phyloP scores from a whole-genome alignment of 768 basidiomycete species.

The Sporobolomyces roseus region DNA sequence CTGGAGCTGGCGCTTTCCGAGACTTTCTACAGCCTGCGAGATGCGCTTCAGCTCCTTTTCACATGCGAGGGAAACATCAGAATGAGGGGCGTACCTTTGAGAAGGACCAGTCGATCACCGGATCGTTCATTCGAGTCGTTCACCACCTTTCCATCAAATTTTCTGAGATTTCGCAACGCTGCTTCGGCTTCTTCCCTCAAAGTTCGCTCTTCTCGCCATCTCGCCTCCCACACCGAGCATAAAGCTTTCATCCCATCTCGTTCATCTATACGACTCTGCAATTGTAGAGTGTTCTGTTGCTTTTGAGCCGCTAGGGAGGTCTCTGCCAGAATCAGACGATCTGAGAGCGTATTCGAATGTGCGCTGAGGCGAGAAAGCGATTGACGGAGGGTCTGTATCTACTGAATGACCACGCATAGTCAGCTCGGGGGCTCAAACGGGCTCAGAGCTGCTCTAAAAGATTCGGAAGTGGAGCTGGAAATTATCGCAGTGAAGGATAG shows the following conservation, averaged over 20 bases:
- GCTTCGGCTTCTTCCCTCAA: slow-evolving; percentile 19
- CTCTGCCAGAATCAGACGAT: slow-evolving; percentile 16
- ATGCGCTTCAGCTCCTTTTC: too few species aligned
- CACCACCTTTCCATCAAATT: neutral
- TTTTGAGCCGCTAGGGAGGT: neutral
- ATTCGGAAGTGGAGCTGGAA: neutral
- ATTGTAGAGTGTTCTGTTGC: neutral
- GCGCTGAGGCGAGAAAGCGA: too few species aligned
- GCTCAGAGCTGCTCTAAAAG: too few species aligned
- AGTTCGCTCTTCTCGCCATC: slow-evolving; percentile 27
- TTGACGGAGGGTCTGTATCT: slow-evolving; percentile 15
- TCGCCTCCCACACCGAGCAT: slow-evolving; percentile 19
- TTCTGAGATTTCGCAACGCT: too few species aligned
- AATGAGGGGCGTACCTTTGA: too few species aligned
- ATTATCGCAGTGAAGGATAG: neutral
- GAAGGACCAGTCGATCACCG: too few species aligned
- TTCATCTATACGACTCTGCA: neutral
- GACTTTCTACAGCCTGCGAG: too few species aligned
- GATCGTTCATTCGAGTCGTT: too few species aligned
- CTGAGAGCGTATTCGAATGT: too few species aligned
- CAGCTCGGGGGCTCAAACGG: too few species aligned
- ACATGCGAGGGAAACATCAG: too few species aligned
- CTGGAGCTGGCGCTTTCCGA: too few species aligned
- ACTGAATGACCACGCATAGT: neutral
- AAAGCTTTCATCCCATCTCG: neutral